These are phyloP conservation scores for Eleusine indica DNA, from an alignment of 176 grass and related monocot genomes.

Conservation along the genomic window DNA sequence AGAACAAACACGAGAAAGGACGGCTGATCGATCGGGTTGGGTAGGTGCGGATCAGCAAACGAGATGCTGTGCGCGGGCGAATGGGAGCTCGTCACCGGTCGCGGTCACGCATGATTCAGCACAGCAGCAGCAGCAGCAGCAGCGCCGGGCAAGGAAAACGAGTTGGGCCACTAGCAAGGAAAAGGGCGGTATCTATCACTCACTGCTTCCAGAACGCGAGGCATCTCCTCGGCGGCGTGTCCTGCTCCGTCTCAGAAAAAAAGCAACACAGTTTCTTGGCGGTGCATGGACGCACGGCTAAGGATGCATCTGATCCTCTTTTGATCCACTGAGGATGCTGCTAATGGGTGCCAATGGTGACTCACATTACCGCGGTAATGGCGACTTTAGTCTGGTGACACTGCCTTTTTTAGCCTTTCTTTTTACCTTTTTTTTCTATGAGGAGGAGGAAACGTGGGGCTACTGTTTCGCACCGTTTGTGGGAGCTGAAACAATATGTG, in stretches of 20 bases:
- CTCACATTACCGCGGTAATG: conserved; percentile 29
- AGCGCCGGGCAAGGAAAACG: background rate
- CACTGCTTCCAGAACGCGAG: conserved; percentile 31
- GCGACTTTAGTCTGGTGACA: conserved; percentile 30
- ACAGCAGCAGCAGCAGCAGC: background rate
- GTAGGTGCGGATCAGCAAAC: background rate
- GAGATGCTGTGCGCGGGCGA: background rate
- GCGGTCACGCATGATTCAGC: background rate
- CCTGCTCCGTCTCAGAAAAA: background rate
- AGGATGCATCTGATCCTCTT: conserved; percentile 48
- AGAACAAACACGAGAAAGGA: background rate
- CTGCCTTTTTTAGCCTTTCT: background rate
- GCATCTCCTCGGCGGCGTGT: conserved; percentile 28
- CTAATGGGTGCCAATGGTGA: conserved; percentile 40
- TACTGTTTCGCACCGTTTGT: background rate
- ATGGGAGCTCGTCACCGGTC: background rate
- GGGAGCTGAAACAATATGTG: background rate
- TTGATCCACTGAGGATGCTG: conserved; percentile 5
- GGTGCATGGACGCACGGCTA: background rate
- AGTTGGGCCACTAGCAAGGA: background rate
- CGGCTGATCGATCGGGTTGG: background rate
- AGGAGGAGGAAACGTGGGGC: conserved; percentile 26
- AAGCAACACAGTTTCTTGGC: background rate
- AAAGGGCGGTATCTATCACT: background rate
- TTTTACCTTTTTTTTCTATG: background rate